Evolutionary conservation across 345 rosid genomes (phyloP), one percentile per base, ranked within the genome.

Genomic region (Eucalyptus leucophloia): DNA sequence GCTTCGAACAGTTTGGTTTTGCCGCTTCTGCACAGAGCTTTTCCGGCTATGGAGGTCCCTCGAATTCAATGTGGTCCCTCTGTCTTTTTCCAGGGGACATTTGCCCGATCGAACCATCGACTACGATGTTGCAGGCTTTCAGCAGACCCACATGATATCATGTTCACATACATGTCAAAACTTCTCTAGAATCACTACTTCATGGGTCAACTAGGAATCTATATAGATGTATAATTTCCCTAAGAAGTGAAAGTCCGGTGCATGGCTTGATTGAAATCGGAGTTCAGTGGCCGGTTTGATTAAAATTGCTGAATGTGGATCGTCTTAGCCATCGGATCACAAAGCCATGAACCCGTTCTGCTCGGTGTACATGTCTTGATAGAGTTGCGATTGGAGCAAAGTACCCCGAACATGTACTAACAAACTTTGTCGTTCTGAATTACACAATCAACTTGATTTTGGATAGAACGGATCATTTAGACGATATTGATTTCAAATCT

Each of bases 401-500:
- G 82, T 11, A 11, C 45, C 82, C 0, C 4, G 5, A 37, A 37
- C 44, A 19, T 72, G 26, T 17, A 69, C 12, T 18, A 69, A 69
- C 44, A 72, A 72, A 72, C 44, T 72, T 37, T 10, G 11, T 37
- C 28, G 4, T 72, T 21, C 3, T 37, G 1, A 37, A 72, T 72
- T 72, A 72, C 8, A 13, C 8, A 2, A 11, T 37, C 0, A 1
- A 69, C 7, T 9, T 9, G 42, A 69, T 32, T 34, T 15, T 34
- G 42, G 44, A 34, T 32, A 9, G 4, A 5, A 8, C 1, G 4
- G 3, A 1, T 34, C 2, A 0, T 34, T 62, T 34, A 34, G 7
- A 69, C 4, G 42, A 5, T 32, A 32, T 18, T 32, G 80, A 1
- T 37, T 69, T 69, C 2, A 0, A 69, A 69, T 32, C 23, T 2